These are phyloP conservation scores for Maudiozyma humilis DNA, from an alignment of 1,139 yeast species.

Conservation along the genomic window DNA sequence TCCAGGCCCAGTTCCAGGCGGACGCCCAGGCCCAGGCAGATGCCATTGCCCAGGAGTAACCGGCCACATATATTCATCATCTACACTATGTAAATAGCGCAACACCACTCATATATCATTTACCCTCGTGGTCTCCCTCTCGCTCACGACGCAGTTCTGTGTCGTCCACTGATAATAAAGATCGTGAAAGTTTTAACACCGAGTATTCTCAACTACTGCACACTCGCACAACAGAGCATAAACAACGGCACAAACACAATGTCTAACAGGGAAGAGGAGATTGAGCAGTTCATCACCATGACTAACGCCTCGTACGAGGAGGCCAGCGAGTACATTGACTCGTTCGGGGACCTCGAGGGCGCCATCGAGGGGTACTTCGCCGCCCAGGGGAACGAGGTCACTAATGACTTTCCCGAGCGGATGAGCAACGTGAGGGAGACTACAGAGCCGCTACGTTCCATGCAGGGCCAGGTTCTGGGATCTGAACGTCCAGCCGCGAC, in stretches of 20 bases:
- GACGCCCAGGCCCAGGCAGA: too few relatives aligned
- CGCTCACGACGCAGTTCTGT: too few relatives aligned
- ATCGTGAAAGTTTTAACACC: not conserved
- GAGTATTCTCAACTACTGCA: too few relatives aligned
- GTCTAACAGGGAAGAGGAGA: constrained; percentile 18
- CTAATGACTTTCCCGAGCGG: not conserved
- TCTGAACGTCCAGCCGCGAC: constrained; percentile 1
- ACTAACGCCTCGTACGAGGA: constrained; percentile 40
- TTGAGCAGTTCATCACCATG: constrained; percentile 48
- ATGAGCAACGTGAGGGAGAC: not conserved
- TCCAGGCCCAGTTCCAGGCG: constrained; percentile 1
- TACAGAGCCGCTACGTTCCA: not conserved
- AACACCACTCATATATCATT: not conserved
- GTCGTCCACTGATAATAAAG: too few relatives aligned
- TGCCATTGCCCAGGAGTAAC: too few relatives aligned
- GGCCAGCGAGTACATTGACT: constrained; percentile 38
- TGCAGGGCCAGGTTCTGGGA: constrained; percentile 1
- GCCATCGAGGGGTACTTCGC: constrained; percentile 29
- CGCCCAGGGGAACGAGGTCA: not conserved
- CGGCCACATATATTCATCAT: too few relatives aligned
- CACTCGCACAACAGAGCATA: too few relatives aligned
- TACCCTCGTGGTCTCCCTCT: not conserved
- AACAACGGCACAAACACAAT: too few relatives aligned
- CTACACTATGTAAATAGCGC: not conserved
- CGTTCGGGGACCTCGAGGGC: constrained; percentile 29